Base-by-base conservation (phyloP, 2,329 filamentous ascomycete genomes). In the Ilyonectria destructans region DNA sequence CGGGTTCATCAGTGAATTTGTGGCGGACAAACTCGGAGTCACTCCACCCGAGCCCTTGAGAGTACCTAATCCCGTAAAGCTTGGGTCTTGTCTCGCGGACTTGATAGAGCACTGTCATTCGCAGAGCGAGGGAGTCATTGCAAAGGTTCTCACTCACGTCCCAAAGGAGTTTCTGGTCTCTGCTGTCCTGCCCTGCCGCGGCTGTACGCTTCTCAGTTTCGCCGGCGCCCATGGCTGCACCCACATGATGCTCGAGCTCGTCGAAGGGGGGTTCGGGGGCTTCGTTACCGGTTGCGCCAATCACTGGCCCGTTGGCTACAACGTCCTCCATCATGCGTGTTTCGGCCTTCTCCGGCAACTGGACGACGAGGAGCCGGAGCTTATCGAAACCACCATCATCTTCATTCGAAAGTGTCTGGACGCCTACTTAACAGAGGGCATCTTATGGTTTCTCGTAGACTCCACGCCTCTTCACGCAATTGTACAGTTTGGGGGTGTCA, bases 161-260 rank as follows among this genome's bases (percentile, higher is more conserved):
- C 68, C 74, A 3, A 69, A 58, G 57, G 48, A 68, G 3, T 62
- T 73, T 7, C 6, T 76, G 1, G 60, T 54, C 37, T 52, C 67
- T 13, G 73, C 73, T 15, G 54, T 72, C 43, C 40, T 76, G 63
- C 72, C 74, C 15, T 76, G 74, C 46, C 56, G 65, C n/a, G 63
- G 67, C 1, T 76, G 74, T 23, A 76, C 73, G 26, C 69, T 76
- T 13, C 61, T 76, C 45, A 76, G 74, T 37, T 74, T 70, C 26
- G 70, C 73, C n/a, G 65, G 71, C 1, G 43, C 60, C 0, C 31
- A 51, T 1, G 9, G 31, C 4, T 43, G 54, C 13, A 55, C 65
- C 15, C 45, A 54, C 0, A 54, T 69, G 8, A 72, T 75, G 69
- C 10, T 74, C 8, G 71, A 74, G 45, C 72, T 74, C 7, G 15